Conservation (phyloP, 805 yeast species). For the Kuraishia hungarica region DNA sequence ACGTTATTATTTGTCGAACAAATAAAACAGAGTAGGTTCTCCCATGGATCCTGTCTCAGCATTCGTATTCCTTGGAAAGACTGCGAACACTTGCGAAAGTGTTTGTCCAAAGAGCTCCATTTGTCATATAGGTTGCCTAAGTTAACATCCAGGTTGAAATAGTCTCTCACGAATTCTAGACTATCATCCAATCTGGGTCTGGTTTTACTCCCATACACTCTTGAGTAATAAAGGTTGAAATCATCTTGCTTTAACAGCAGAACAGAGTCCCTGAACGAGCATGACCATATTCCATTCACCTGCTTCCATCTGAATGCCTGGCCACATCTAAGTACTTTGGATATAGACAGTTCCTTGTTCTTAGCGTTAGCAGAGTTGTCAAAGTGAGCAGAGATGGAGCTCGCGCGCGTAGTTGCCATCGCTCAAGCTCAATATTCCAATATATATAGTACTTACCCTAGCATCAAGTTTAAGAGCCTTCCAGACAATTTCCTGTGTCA, state of each 20-base stretch:
- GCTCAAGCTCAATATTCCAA: not conserved
- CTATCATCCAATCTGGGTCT: slow-evolving; percentile 20
- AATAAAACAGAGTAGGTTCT: slow-evolving; percentile 79
- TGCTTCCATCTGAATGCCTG: slow-evolving; percentile 79
- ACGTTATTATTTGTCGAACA: slow-evolving; percentile 96
- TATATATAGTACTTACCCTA: slow-evolving; percentile 10
- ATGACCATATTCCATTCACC: slow-evolving; percentile 54
- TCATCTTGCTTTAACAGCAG: slow-evolving; percentile 58
- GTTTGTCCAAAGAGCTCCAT: slow-evolving; percentile 54
- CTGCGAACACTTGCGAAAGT: slow-evolving; percentile 28
- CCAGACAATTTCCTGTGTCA: slow-evolving; percentile 20
- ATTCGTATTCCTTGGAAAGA: slow-evolving; percentile 69
- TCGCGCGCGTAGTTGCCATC: too few species aligned
- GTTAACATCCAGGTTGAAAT: slow-evolving; percentile 59
- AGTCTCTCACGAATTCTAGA: slow-evolving; percentile 43
- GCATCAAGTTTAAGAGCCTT: slow-evolving; percentile 14
- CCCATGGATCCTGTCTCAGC: slow-evolving; percentile 95
- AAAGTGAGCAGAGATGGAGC: too few species aligned
- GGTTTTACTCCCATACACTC: slow-evolving; percentile 21
- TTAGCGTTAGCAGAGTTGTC: not conserved
- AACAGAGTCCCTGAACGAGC: slow-evolving; percentile 50
- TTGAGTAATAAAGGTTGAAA: slow-evolving; percentile 40
- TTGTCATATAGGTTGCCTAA: slow-evolving; percentile 42
- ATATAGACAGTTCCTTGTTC: slow-evolving; percentile 45
- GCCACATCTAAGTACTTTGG: slow-evolving; percentile 71